Percentiles rank a stretch among this genome's conserved stretches.
phyloP scores from a whole-genome alignment of 345 rosid genomes.

The Eucalyptus regnans region DNA sequence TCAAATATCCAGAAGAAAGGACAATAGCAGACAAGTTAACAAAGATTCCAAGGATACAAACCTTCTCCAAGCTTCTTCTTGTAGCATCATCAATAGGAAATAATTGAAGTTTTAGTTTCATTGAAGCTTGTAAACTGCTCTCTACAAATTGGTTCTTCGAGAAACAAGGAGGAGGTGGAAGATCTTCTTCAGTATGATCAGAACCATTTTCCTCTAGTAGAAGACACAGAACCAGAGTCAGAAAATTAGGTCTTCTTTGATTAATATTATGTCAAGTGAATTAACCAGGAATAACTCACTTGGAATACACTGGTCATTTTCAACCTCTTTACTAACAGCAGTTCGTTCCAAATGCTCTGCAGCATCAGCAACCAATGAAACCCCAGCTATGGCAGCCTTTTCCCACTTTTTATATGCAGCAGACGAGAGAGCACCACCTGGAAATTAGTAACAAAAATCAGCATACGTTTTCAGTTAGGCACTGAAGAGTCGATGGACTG shows the following conservation, averaged over 20 bases:
- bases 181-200: conserved; percentile 26
- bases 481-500: not conserved
- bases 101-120: conserved; percentile 88
- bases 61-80: conserved; percentile 84
- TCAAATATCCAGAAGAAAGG: not conserved
- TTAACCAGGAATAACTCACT: not conserved
- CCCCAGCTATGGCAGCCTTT: conserved; percentile 98
- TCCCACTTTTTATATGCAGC: conserved; percentile 93
- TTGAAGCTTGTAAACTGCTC: conserved; percentile 27
- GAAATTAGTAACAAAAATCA: conserved; percentile 1
- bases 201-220: conserved; percentile 19
- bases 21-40: not conserved
- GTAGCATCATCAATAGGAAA: conserved; percentile 92
- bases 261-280: not conserved
- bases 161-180: conserved; percentile 22
- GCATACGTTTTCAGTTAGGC: not conserved
- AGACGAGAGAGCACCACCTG: conserved; percentile 31
- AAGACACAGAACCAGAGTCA: not conserved
- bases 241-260: not conserved
- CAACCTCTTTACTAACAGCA: conserved; percentile 38
- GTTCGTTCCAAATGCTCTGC: conserved; percentile 94
- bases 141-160: conserved; percentile 38
- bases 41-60: conserved; percentile 18
- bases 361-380: conserved; percentile 98
- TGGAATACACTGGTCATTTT: conserved; percentile 23